Base-by-base conservation (phyloP, 2,329 filamentous ascomycete genomes). In the Ploettnerulaceae sp. region DNA sequence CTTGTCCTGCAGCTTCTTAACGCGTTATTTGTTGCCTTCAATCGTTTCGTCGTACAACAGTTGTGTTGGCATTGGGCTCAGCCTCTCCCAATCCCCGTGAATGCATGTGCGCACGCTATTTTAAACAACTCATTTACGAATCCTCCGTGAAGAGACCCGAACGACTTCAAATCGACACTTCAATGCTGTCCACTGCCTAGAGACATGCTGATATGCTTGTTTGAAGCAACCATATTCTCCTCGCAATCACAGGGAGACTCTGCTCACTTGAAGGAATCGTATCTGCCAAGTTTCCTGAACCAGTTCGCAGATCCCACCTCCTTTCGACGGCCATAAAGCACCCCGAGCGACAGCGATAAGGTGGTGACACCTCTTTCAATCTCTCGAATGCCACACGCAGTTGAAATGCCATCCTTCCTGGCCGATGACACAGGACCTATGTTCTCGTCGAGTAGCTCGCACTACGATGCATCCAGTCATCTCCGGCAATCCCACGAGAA, bases 321-420 rank as follows among this genome's bases (percentile, higher is more conserved):
- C 53, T 56, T 57, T 57, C 46, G 40, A 52, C 55, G 12, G 8
- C 39, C 38, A 25, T 36, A 42, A 36, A 47, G 48, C 35, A 40
- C 49, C 43, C 40, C 42, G 51, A 18, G 47, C 53, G 18, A 52
- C 43, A 31, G 38, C 52, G 55, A 59, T 54, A 59, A 53, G 50
- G 47, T 53, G 52, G 55, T 52, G 26, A 57, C 53, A 59, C 53
- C 41, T 51, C 24, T 44, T 46, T 47, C 48, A 45, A 39, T 38
- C 41, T 51, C 52, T 51, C 53, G 52, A 57, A 68, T 71, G 67
- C 66, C 69, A 61, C 64, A 69, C 64, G 62, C 62, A 52, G 59
- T 69, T 62, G 70, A 70, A 53, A 77, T 77, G 74, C 72, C 74
- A 64, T 70, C 69, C 55, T 67, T 72, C 63, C 62, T 71, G 62